Conservation (phyloP, 768 basidiomycete species). For the Podaxis rugospora region DNA sequence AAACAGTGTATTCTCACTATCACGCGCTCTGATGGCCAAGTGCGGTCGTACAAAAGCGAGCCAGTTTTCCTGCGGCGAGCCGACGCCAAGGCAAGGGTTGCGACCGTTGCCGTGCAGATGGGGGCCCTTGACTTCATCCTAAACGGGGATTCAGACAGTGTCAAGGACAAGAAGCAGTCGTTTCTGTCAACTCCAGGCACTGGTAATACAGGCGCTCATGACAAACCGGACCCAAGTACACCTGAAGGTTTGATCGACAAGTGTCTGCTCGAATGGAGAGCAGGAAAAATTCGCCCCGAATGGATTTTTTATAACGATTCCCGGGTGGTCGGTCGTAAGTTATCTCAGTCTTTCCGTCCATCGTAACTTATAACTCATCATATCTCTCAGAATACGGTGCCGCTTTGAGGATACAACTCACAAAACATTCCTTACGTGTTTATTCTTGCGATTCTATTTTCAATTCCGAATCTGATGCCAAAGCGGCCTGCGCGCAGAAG, state of each 20-base stretch:
- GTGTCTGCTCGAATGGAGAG: conserved; percentile 53
- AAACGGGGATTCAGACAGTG: conserved; percentile 34
- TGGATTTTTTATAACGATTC: conserved; percentile 50
- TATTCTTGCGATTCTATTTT: conserved; percentile 47
- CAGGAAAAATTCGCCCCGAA: conserved; percentile 42
- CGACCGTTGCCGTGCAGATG: conserved; percentile 50
- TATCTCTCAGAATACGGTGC: conserved; percentile 43
- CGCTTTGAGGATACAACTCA: conserved; percentile 51
- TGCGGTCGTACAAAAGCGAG: conserved; percentile 51
- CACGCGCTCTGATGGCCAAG: conserved; percentile 45
- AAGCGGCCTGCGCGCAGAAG: conserved; percentile 45
- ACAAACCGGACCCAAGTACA: conserved; percentile 14
- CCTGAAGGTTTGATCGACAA: conserved; percentile 42
- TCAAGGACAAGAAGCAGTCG: conserved; percentile 27
- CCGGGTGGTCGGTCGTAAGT: conserved; percentile 40
- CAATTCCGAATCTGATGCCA: conserved; percentile 39
- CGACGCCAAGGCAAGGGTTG: conserved; percentile 53
- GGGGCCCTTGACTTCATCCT: conserved; percentile 58
- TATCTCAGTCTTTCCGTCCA: background rate
- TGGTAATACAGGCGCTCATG: conserved; percentile 16
- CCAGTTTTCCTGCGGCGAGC: conserved; percentile 36
- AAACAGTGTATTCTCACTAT: conserved; percentile 63
- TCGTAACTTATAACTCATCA: background rate
- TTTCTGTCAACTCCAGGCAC: conserved; percentile 27
- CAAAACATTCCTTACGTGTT: conserved; percentile 42